A percentile compares a stretch with the other conserved stretches of the same genome.
Conservation (phyloP, 1,284 basidiomycete species). For the Malassezia vespertilionis region DNA sequence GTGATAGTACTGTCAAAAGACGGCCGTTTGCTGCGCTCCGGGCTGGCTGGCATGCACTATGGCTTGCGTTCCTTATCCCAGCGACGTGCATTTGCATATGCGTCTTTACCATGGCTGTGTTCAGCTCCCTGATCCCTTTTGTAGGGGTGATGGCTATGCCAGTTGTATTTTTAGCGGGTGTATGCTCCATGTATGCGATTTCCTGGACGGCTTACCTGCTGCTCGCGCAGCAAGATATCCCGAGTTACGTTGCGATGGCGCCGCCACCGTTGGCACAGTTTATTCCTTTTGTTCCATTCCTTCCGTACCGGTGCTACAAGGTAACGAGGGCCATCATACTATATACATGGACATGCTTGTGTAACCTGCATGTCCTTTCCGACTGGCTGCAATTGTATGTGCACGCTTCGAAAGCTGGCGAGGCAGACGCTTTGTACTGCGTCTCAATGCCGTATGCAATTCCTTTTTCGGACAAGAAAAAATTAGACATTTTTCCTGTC, state of each 20-base stretch:
- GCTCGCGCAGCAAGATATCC: conserved; percentile 40
- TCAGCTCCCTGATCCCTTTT: too few relatives aligned
- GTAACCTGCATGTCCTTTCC: not conserved
- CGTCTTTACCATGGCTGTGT: not conserved
- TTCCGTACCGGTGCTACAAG: conserved; percentile 36
- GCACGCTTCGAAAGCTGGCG: not conserved
- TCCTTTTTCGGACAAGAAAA: conserved; percentile 5
- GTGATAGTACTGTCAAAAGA: too few relatives aligned
- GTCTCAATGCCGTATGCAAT: conserved; percentile 9
- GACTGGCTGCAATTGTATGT: conserved; percentile 7
- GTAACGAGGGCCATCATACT: conserved; percentile 32
- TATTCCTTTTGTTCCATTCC: conserved; percentile 40
- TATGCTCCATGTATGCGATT: conserved; percentile 36
- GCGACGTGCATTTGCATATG: not conserved
- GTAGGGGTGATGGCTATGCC: too few relatives aligned
- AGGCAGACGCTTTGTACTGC: not conserved
- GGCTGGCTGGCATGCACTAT: too few relatives aligned
- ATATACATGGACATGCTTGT: conserved; percentile 13
- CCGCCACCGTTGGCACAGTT: conserved; percentile 11
- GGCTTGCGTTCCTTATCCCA: too few relatives aligned
- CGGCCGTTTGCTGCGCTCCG: too few relatives aligned
- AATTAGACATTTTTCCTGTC: conserved; percentile 10
- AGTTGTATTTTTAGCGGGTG: too few relatives aligned
- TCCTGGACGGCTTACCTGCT: conserved; percentile 46
- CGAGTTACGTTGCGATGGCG: conserved; percentile 18